A percentile compares a stretch with the other conserved stretches of the same genome.
These are phyloP conservation scores for Hamigera avellanea DNA, from an alignment of 495 filamentous ascomycete species.

Conservation along the genomic window DNA sequence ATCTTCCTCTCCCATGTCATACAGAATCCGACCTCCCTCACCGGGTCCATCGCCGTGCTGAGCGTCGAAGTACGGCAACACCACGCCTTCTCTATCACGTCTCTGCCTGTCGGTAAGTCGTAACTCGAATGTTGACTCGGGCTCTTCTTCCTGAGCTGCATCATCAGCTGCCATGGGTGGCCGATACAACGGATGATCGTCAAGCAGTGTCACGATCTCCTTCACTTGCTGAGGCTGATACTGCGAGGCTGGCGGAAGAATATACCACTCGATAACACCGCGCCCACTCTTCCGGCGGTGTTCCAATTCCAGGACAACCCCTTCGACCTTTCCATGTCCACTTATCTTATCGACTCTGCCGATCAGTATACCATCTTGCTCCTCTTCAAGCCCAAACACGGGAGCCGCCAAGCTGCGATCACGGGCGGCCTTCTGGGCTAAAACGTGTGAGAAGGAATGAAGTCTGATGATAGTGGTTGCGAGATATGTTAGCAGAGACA, in stretches of 20 bases:
- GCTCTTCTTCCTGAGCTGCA: slow-evolving; percentile 33
- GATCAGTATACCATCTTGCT: slow-evolving; percentile 59
- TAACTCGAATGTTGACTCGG: slow-evolving; percentile 67
- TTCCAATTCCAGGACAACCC: slow-evolving; percentile 76
- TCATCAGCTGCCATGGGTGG: slow-evolving; percentile 25
- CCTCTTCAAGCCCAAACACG: slow-evolving; percentile 63
- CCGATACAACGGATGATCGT: slow-evolving; percentile 64
- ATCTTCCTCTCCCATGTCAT: slow-evolving; percentile 93
- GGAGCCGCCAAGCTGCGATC: slow-evolving; percentile 61
- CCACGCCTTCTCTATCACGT: slow-evolving; percentile 71
- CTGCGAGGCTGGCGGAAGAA: slow-evolving; percentile 40
- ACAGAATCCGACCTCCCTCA: slow-evolving; percentile 79
- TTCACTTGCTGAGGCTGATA: slow-evolving; percentile 23
- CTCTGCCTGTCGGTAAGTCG: slow-evolving; percentile 84
- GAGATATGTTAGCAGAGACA: slow-evolving; percentile 49
- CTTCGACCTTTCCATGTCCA: slow-evolving; percentile 33
- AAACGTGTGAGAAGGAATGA: slow-evolving; percentile 55
- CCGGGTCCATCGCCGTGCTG: slow-evolving; percentile 71
- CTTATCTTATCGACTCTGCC: slow-evolving; percentile 36
- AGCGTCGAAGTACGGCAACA: slow-evolving; percentile 91
- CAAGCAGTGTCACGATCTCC: slow-evolving; percentile 55
- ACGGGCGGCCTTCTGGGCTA: slow-evolving; percentile 53
- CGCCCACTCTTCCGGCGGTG: slow-evolving; percentile 70
- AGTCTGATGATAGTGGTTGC: slow-evolving; percentile 55
- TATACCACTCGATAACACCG: slow-evolving; percentile 65